Evolutionary conservation across 768 basidiomycete genomes (phyloP).

Genomic region (Pilatotrama ljubarskyi): DNA sequence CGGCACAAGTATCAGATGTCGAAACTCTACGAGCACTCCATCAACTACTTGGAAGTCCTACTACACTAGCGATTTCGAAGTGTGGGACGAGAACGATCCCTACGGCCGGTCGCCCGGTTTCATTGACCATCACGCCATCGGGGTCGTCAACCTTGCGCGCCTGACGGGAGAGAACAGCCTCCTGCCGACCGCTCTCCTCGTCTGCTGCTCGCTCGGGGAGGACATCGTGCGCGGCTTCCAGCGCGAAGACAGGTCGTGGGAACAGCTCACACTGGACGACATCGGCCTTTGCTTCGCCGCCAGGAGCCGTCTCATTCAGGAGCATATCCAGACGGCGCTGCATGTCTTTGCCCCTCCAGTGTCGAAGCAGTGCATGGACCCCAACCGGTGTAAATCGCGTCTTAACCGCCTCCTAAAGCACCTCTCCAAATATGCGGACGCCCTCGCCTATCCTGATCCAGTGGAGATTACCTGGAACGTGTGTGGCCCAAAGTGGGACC

Average conservation of each 20-base stretch:
- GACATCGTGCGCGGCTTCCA: background rate
- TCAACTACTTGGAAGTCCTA: slow-evolving; percentile 1
- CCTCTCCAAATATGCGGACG: too few relatives aligned
- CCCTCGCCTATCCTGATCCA: too few relatives aligned
- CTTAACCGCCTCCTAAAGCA: too few relatives aligned
- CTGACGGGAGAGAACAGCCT: background rate
- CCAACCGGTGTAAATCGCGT: too few relatives aligned
- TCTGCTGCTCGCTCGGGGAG: background rate
- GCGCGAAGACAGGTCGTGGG: background rate
- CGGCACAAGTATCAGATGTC: slow-evolving; percentile 21
- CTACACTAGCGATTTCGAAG: background rate
- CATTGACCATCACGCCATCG: background rate
- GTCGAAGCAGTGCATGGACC: too few relatives aligned
- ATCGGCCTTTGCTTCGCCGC: background rate
- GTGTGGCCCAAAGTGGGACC: too few relatives aligned
- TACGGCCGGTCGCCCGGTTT: background rate
- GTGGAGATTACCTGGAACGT: too few relatives aligned
- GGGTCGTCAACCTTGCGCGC: slow-evolving; percentile 15
- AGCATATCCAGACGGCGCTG: too few relatives aligned
- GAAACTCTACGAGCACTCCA: background rate
- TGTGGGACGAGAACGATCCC: background rate
- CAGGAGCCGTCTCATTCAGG: background rate
- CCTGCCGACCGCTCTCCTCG: background rate
- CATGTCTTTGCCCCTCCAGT: too few relatives aligned
- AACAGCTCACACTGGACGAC: background rate